Conservation (phyloP, 805 yeast species). For the Yamadazyma laniorum region DNA sequence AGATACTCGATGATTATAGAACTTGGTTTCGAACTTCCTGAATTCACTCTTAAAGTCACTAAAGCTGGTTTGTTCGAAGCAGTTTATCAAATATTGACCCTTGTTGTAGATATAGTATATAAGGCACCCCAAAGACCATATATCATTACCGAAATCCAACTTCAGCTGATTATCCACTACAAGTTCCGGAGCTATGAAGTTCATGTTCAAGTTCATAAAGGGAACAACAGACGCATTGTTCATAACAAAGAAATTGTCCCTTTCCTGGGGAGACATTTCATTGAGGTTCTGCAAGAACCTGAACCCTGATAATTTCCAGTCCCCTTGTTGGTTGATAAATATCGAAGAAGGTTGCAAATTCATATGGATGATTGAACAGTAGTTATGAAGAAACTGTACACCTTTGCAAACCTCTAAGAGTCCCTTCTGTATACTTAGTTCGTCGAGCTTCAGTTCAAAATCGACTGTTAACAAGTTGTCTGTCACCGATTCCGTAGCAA, state of each 20-base stretch:
- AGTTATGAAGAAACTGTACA: conserved; percentile 76
- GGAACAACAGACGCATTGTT: conserved; percentile 79
- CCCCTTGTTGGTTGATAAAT: conserved; percentile 77
- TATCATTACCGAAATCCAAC: conserved; percentile 68
- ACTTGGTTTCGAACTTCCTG: conserved; percentile 44
- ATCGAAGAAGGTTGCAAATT: conserved; percentile 77
- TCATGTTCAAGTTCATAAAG: conserved; percentile 66
- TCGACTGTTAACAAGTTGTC: conserved; percentile 47
- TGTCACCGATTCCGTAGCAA: conserved; percentile 80
- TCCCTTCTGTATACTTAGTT: conserved; percentile 76
- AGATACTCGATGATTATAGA: conserved; percentile 34
- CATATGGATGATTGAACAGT: conserved; percentile 71
- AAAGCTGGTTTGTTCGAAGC: conserved; percentile 48
- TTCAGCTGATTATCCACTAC: conserved; percentile 54
- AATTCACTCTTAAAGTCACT: conserved; percentile 61
- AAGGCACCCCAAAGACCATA: conserved; percentile 80
- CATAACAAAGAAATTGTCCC: conserved; percentile 63
- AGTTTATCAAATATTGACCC: conserved; percentile 43
- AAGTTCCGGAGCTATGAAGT: conserved; percentile 84
- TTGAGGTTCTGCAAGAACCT: conserved; percentile 46
- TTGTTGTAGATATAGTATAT: conserved; percentile 65
- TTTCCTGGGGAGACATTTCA: conserved; percentile 45
- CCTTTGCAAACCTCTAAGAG: conserved; percentile 75
- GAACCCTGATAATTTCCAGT: conserved; percentile 90
- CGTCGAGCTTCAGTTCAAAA: conserved; percentile 49